Evolutionary conservation across 768 basidiomycete species (phyloP).

Genomic region (Suillus discolor): DNA sequence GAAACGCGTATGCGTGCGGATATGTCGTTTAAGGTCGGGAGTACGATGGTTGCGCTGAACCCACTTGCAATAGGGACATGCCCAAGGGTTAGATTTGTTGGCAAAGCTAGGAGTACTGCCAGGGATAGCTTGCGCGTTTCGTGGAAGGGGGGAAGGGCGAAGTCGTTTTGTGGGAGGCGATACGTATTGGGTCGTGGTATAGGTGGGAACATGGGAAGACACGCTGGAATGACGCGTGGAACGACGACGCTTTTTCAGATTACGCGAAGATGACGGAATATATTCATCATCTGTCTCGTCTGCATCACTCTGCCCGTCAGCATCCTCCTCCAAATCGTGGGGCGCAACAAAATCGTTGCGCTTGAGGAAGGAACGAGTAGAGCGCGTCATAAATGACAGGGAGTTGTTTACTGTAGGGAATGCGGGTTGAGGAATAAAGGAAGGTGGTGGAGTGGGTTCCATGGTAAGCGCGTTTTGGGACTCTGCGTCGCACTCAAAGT

Average conservation of each 20-base stretch:
- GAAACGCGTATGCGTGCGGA: conserved; percentile 50
- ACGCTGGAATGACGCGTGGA: conserved; percentile 9
- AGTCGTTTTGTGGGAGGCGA: conserved; percentile 22
- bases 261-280: conserved; percentile 38
- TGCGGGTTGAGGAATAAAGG: background rate
- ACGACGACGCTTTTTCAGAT: conserved; percentile 37
- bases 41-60: conserved; percentile 50
- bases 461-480: conserved; percentile 1
- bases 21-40: conserved; percentile 62
- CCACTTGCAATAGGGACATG: conserved; percentile 52
- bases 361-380: conserved; percentile 13
- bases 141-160: conserved; percentile 41
- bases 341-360: conserved; percentile 2
- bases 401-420: conserved; percentile 8
- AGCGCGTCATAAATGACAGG: conserved; percentile 17
- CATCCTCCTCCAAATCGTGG: conserved; percentile 30
- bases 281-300: conserved; percentile 49
- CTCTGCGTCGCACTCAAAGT: background rate
- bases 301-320: conserved; percentile 39
- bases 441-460: background rate
- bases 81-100: conserved; percentile 37
- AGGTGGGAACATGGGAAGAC: background rate
- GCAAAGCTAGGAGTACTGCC: conserved; percentile 22
- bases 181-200: conserved; percentile 7
- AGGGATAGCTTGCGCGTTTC: conserved; percentile 45